Base-by-base conservation (phyloP, 106 monocot species). In the Narthecium ossifragum region DNA sequence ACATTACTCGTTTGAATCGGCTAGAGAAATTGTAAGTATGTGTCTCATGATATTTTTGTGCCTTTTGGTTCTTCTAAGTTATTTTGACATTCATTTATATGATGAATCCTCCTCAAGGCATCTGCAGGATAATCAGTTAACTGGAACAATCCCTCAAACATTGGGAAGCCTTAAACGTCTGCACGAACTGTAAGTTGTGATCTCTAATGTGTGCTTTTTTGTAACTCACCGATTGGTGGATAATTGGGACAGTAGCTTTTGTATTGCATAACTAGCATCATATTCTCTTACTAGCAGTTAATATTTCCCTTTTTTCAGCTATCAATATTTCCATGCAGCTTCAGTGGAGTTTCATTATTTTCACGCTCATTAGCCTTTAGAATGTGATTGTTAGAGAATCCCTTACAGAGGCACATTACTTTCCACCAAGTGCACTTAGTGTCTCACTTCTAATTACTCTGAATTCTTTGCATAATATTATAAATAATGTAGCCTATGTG, bases 81-180 rank as follows among this genome's bases (percentile, higher is more conserved):
- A n/a, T n/a, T n/a, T n/a, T n/a, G n/a, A n/a, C n/a, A 41, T 45
- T 25, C 34, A 39, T 33, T 73, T 7, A 64, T 34, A 47, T 31
- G 15, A 34, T 52, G 15, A 11, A 51, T 52, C 43, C 18, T 43
- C 10, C 5, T 28, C 33, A 66, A 98, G 98, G 70, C 72, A 98
- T 62, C 74, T 98, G 70, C 87, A 98, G 66, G 57, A 72, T 55
- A 98, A 98, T 70, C 68, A 80, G 13, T 55, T 98, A 25, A 82
- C 26, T 72, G 91, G 86, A 65, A 15, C 13, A 13, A 65, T 98
- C 47, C 91, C 98, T 64, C 28, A 62, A 14, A 72, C 84, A 51
- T 54, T 98, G 31, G 91, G 79, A 26, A 62, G 54, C 34, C 59
- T 88, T 10, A 54, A 17, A 2, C 71, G 26, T 26, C 54, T 98